Evolutionary conservation across 148 eudicot genomes (phyloP).

Genomic region (Rhododendron williamsianum): DNA sequence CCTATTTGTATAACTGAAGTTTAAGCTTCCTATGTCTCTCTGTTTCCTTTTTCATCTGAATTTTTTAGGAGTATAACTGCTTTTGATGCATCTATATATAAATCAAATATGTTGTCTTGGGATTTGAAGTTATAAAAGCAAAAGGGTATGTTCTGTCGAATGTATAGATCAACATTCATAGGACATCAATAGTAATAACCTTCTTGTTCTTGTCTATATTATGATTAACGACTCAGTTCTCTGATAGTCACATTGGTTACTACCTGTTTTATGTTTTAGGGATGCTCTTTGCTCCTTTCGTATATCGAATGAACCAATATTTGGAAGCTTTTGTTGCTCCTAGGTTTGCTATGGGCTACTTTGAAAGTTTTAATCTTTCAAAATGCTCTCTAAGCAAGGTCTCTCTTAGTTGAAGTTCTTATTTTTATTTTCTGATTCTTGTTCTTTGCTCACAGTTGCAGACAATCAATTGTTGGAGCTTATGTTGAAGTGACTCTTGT

Average conservation of each 20-base stretch:
- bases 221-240: neutral
- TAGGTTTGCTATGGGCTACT: neutral
- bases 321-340: neutral
- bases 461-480: neutral
- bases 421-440: neutral
- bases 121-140: neutral
- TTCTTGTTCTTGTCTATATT: neutral
- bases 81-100: neutral
- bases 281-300: neutral
- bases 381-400: neutral
- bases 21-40: neutral
- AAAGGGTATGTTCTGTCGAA: neutral
- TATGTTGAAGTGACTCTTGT: neutral
- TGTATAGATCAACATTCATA: neutral
- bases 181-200: neutral
- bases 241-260: neutral
- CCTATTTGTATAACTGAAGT: neutral
- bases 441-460: neutral
- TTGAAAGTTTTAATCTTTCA: neutral
- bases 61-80: neutral
- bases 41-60: neutral
- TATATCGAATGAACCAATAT: neutral
- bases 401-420: neutral
- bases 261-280: neutral
- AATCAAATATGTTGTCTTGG: neutral